phyloP scores from a whole-genome alignment of 108 stramenopile genomes.

The Nitzschia sp. region DNA sequence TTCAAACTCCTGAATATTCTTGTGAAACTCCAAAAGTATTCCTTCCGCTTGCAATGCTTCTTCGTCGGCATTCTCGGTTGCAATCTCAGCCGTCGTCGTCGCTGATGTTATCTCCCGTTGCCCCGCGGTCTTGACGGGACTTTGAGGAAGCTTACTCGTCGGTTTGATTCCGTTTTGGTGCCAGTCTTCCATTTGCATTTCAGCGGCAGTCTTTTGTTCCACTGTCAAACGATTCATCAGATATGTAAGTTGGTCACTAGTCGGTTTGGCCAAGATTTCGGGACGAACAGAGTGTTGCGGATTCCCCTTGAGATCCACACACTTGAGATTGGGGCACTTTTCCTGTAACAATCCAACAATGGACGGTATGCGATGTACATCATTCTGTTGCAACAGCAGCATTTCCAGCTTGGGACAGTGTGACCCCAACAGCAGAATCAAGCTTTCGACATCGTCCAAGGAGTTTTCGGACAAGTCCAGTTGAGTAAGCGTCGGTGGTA shows the following conservation, averaged over 20 bases:
- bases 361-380: slow-evolving; percentile 23
- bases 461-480: slow-evolving; percentile 42
- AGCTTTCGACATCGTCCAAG: slow-evolving; percentile 30
- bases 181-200: slow-evolving; percentile 1
- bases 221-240: slow-evolving; percentile 35
- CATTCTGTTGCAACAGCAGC: slow-evolving; percentile 28
- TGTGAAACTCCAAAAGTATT: slow-evolving; percentile 4
- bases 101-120: no score
- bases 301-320: slow-evolving; percentile 40
- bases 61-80: not conserved
- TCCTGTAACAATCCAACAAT: slow-evolving; percentile 32
- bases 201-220: slow-evolving; percentile 4
- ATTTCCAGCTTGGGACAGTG: slow-evolving; percentile 23
- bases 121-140: not conserved
- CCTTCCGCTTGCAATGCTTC: not conserved
- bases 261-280: slow-evolving; percentile 26
- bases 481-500: slow-evolving; percentile 12
- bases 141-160: not conserved
- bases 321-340: slow-evolving; percentile 7
- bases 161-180: not conserved
- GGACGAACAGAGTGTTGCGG: slow-evolving; percentile 37
- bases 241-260: slow-evolving; percentile 31
- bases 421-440: slow-evolving; percentile 5
- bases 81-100: not conserved
- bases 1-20: slow-evolving; percentile 26